These are phyloP conservation scores for Porpolomopsis calyptriformis DNA, from an alignment of 768 basidiomycete species.

Conservation along the genomic window DNA sequence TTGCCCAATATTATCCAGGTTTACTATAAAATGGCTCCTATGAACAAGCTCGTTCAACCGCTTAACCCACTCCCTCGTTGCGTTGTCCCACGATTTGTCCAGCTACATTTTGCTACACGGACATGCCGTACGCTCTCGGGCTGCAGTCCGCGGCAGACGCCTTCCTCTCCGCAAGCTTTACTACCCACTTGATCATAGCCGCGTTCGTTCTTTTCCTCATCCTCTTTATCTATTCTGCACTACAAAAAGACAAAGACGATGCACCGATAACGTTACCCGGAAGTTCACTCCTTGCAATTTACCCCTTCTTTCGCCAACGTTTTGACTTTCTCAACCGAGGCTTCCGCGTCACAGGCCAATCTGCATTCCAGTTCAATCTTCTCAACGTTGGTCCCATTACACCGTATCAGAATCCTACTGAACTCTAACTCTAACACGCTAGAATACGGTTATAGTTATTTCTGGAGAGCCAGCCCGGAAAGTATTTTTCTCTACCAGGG, in stretches of 20 bases:
- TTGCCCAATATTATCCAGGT: neutral
- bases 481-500: constrained; percentile 59
- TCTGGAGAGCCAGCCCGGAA: constrained; percentile 63
- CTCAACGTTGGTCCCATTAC: constrained; percentile 38
- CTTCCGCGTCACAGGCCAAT: constrained; percentile 55
- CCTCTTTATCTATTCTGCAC: constrained; percentile 33
- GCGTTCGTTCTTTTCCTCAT: constrained; percentile 38
- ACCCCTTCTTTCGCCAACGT: constrained; percentile 57
- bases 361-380: constrained; percentile 60
- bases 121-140: constrained; percentile 43
- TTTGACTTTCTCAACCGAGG: constrained; percentile 68
- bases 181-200: constrained; percentile 38
- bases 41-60: too few species aligned
- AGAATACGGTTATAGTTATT: constrained; percentile 68
- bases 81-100: too few species aligned
- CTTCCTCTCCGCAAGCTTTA: constrained; percentile 41
- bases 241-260: constrained; percentile 39
- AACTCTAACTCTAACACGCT: constrained; percentile 12
- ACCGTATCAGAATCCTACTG: neutral
- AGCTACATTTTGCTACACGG: too few species aligned
- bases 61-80: too few species aligned
- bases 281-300: constrained; percentile 43
- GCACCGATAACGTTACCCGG: constrained; percentile 50
- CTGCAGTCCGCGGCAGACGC: constrained; percentile 38
- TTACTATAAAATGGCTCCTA: constrained; percentile 4